Evolutionary conservation across 148 eudicot species (phyloP).

Genomic region (Euryodendron excelsum): DNA sequence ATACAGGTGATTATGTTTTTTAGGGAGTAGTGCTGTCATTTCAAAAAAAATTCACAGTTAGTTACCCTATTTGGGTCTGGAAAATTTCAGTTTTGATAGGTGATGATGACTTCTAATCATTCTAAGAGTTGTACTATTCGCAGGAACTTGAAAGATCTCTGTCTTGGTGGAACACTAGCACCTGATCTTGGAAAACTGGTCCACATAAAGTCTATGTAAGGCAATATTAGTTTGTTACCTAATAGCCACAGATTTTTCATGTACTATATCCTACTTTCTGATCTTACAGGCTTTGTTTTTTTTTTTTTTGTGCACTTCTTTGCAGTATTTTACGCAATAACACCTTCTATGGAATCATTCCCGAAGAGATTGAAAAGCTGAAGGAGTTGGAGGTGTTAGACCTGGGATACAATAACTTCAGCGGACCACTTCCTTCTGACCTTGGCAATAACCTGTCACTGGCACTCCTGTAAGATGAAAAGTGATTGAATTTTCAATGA

Average conservation of each 20-base stretch:
- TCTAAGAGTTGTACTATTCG: background rate
- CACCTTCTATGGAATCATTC: constrained; percentile 65
- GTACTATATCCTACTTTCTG: background rate
- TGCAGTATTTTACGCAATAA: constrained; percentile 71
- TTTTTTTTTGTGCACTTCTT: constrained; percentile 15
- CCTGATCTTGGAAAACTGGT: constrained; percentile 54
- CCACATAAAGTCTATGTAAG: constrained; percentile 76
- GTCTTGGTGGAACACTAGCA: constrained; percentile 71
- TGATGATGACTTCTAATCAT: background rate
- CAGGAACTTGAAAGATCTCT: constrained; percentile 72
- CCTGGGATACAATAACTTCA: constrained; percentile 57
- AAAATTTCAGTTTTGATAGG: constrained; percentile 6
- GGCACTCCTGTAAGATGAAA: constrained; percentile 49
- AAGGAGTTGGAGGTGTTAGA: constrained; percentile 63
- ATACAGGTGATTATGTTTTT: background rate
- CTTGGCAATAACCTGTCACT: constrained; percentile 35
- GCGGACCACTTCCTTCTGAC: constrained; percentile 39
- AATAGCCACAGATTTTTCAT: background rate
- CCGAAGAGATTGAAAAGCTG: constrained; percentile 48
- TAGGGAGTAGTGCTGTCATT: background rate
- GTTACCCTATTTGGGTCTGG: background rate
- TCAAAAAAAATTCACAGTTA: background rate
- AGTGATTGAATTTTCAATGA: background rate
- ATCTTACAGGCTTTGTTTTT: background rate
- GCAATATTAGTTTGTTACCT: background rate